phyloP scores from a whole-genome alignment of 345 rosid genomes.

The Lagerstroemia speciosa region DNA sequence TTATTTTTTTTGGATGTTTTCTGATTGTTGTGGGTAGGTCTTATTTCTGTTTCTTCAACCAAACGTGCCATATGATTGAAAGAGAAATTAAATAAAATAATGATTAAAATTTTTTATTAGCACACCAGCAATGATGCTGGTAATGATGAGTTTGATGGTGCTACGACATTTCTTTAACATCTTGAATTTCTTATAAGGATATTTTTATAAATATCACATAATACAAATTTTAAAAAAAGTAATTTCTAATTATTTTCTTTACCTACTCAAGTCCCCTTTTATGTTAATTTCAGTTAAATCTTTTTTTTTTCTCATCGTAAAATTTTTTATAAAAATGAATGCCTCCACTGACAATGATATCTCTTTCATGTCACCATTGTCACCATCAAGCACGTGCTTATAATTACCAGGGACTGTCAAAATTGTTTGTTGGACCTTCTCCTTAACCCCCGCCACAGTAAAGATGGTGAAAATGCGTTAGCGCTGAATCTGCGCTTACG shows the following conservation, averaged over 20 bases:
- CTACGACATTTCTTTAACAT: not conserved
- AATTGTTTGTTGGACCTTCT: not conserved
- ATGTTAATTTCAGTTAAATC: not conserved
- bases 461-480: too few relatives aligned
- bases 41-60: slow-evolving; percentile 3
- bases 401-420: not conserved
- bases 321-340: not conserved
- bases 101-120: not conserved
- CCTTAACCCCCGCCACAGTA: not conserved
- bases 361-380: not conserved
- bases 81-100: not conserved
- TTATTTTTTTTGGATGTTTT: not conserved
- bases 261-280: too few relatives aligned
- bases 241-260: too few relatives aligned
- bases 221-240: too few relatives aligned
- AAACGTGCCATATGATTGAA: not conserved
- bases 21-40: not conserved
- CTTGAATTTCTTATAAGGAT: not conserved
- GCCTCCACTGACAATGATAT: not conserved
- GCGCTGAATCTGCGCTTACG: too few relatives aligned
- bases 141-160: not conserved
- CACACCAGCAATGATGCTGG: not conserved
- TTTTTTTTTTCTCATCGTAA: not conserved
- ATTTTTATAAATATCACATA: not conserved
- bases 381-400: not conserved